phyloP scores from a whole-genome alignment of 192 early-diverging fungal species.

The Gigaspora rosea region DNA sequence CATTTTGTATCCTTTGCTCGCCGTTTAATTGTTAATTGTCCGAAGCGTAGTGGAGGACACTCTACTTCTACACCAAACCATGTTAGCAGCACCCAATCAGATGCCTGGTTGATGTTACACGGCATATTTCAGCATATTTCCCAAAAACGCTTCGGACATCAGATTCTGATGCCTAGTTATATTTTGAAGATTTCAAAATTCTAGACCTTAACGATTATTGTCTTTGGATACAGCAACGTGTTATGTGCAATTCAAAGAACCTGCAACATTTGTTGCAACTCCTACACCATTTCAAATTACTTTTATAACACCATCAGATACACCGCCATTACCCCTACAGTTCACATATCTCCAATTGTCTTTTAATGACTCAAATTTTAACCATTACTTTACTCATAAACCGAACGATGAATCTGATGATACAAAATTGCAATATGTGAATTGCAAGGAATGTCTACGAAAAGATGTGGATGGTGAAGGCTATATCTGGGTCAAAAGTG shows the following conservation, averaged over 20 bases:
- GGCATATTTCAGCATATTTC: too few relatives aligned
- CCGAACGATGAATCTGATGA: slow-evolving; percentile 32
- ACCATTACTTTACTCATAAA: slow-evolving; percentile 53
- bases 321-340: slow-evolving; percentile 52
- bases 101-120: too few relatives aligned
- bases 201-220: background rate
- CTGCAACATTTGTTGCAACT: slow-evolving; percentile 57
- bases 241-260: slow-evolving; percentile 48
- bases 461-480: slow-evolving; percentile 15
- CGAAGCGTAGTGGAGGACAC: background rate
- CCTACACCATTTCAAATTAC: slow-evolving; percentile 63
- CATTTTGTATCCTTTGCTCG: slow-evolving; percentile 14
- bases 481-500: slow-evolving; percentile 41
- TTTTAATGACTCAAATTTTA: slow-evolving; percentile 62
- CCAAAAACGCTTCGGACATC: too few relatives aligned
- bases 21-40: background rate
- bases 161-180: background rate
- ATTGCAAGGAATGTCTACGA: slow-evolving; percentile 37
- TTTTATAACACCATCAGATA: slow-evolving; percentile 39
- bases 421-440: slow-evolving; percentile 32
- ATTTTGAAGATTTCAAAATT: background rate
- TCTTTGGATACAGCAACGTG: slow-evolving; percentile 41
- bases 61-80: too few relatives aligned
- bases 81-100: too few relatives aligned
- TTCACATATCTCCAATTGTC: slow-evolving; percentile 53